Evolutionary conservation across 306 rosid species (phyloP).

Genomic region (Dalbergia cochinchinensis): DNA sequence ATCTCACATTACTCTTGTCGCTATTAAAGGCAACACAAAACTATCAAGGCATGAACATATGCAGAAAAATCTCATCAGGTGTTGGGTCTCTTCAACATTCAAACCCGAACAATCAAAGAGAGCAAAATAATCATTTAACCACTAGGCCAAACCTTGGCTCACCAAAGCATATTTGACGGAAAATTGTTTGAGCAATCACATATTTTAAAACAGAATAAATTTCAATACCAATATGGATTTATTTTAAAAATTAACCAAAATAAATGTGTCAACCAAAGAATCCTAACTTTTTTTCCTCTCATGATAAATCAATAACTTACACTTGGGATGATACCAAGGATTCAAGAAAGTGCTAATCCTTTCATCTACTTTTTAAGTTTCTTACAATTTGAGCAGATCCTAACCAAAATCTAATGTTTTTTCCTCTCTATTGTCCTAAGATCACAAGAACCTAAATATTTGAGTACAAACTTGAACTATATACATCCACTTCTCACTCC

Average conservation of each 20-base stretch:
- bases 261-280: conserved; percentile 21
- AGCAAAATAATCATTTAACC: background rate
- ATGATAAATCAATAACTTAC: background rate
- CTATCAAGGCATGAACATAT: background rate
- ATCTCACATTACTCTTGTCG: background rate
- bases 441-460: conserved; percentile 43
- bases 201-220: background rate
- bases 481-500: conserved; percentile 54
- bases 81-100: background rate
- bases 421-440: conserved; percentile 42
- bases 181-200: background rate
- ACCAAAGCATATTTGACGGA: background rate
- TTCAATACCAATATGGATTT: conserved; percentile 19
- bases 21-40: background rate
- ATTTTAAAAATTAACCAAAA: conserved; percentile 22
- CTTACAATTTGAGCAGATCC: conserved; percentile 51
- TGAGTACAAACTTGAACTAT: conserved; percentile 46
- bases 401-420: conserved; percentile 49
- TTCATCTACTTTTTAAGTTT: conserved; percentile 33
- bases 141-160: background rate
- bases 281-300: background rate
- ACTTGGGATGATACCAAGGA: conserved; percentile 21
- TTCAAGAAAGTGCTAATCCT: conserved; percentile 41
- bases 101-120: background rate
- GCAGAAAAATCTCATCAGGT: background rate